Conservation (phyloP, 345 rosid genomes). For the Rhodamnia rubescens region DNA sequence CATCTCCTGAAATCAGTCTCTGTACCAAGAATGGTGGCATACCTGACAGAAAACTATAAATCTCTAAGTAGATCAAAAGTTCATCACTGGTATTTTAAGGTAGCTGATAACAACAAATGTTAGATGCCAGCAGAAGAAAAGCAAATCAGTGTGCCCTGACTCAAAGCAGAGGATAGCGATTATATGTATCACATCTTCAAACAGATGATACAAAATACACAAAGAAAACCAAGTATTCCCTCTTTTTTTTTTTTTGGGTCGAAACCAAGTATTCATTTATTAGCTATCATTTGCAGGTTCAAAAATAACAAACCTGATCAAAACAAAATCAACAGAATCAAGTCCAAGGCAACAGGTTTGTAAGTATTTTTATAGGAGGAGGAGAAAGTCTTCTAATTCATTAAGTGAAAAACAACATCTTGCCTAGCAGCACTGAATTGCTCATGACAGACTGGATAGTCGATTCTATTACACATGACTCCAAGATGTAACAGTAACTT, state of each 20-base stretch:
- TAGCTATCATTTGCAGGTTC: neutral
- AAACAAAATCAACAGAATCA: neutral
- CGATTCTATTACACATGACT: neutral
- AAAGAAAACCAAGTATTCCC: neutral
- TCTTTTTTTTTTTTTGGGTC: too few relatives aligned
- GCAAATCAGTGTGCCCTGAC: neutral
- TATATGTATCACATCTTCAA: neutral
- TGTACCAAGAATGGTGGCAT: constrained; percentile 32
- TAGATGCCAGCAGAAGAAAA: neutral
- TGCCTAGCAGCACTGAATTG: neutral
- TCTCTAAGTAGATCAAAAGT: neutral
- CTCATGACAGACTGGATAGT: neutral
- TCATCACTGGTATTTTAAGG: neutral
- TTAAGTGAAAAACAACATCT: neutral
- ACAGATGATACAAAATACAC: neutral
- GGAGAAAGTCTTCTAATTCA: neutral
- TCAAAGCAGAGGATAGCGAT: neutral
- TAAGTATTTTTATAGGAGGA: neutral
- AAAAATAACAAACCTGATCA: neutral
- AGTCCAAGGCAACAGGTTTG: neutral
- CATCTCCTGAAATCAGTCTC: constrained; percentile 8
- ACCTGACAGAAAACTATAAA: constrained; percentile 18
- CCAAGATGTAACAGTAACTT: neutral
- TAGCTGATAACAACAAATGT: neutral
- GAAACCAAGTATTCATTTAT: neutral